Conservation (phyloP, 805 yeast genomes). For the Candida sonorensis region DNA sequence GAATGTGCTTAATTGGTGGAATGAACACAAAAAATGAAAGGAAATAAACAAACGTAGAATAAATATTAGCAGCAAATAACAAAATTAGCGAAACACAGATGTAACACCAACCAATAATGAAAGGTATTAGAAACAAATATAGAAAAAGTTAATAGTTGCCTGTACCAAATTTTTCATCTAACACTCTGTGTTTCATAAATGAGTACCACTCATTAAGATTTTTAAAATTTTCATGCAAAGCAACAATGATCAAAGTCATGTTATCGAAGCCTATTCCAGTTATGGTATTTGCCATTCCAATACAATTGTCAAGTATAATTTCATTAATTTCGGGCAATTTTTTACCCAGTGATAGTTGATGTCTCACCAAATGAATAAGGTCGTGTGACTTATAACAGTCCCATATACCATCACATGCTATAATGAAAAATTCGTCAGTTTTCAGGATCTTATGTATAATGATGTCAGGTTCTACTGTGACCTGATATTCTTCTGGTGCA, state of each 20-base stretch:
- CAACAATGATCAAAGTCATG: constrained; percentile 69
- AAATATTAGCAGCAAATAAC: not conserved
- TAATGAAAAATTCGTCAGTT: constrained; percentile 59
- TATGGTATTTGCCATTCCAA: constrained; percentile 61
- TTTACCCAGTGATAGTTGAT: constrained; percentile 50
- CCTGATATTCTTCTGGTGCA: constrained; percentile 69
- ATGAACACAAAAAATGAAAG: not conserved
- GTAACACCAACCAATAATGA: too few species aligned
- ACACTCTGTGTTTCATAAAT: constrained; percentile 36
- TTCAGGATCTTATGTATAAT: constrained; percentile 41
- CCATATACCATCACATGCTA: constrained; percentile 86
- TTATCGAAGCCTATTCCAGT: constrained; percentile 82
- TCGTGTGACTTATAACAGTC: constrained; percentile 58
- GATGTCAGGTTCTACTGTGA: constrained; percentile 74
- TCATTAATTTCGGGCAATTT: constrained; percentile 53
- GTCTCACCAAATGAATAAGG: constrained; percentile 46
- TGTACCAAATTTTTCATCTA: constrained; percentile 30
- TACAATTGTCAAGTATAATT: constrained; percentile 55
- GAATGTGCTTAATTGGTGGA: too few species aligned
- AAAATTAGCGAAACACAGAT: too few species aligned
- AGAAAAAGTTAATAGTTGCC: not conserved
- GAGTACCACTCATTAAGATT: constrained; percentile 52
- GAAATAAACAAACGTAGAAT: constrained; percentile 1
- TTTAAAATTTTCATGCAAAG: constrained; percentile 38
- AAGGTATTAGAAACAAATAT: not conserved